Evolutionary conservation across 257 asterid species (phyloP).

Genomic region (Cruciata laevipes): DNA sequence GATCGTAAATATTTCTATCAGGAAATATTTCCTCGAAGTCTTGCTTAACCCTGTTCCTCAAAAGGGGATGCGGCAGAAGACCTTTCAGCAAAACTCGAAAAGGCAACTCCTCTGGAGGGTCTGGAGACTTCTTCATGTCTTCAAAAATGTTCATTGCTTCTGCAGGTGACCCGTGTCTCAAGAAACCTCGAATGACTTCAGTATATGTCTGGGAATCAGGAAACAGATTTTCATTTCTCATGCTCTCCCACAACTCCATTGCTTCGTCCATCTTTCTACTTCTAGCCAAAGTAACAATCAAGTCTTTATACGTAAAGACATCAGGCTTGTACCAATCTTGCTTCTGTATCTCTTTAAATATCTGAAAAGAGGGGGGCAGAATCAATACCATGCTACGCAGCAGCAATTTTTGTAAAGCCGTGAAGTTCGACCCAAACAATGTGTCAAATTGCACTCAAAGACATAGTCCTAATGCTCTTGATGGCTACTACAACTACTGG

Average conservation of each 20-base stretch:
- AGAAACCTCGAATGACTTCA: conserved; percentile 92
- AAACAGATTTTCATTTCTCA: conserved; percentile 70
- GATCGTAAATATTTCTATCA: conserved; percentile 79
- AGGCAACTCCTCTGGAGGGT: conserved; percentile 84
- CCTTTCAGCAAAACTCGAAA: conserved; percentile 88
- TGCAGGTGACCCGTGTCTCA: conserved; percentile 88
- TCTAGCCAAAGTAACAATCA: conserved; percentile 67
- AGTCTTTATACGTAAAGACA: conserved; percentile 81
- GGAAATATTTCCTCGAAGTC: conserved; percentile 93
- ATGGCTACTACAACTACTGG: background rate
- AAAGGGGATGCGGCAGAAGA: conserved; percentile 86
- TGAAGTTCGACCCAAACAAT: background rate
- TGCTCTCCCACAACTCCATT: conserved; percentile 73
- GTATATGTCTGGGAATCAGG: conserved; percentile 89
- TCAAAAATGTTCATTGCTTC: conserved; percentile 95
- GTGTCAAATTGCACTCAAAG: background rate
- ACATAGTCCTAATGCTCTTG: background rate
- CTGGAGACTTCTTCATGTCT: conserved; percentile 91
- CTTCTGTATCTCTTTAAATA: conserved; percentile 68
- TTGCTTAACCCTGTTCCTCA: conserved; percentile 90
- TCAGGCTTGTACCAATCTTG: conserved; percentile 85
- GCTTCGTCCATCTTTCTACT: conserved; percentile 78
- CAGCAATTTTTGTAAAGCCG: background rate
- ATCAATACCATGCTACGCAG: background rate
- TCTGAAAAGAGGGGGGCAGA: conserved; percentile 28